Conservation (phyloP, 176 grass and related monocot genomes). For the Juncus effusus region DNA sequence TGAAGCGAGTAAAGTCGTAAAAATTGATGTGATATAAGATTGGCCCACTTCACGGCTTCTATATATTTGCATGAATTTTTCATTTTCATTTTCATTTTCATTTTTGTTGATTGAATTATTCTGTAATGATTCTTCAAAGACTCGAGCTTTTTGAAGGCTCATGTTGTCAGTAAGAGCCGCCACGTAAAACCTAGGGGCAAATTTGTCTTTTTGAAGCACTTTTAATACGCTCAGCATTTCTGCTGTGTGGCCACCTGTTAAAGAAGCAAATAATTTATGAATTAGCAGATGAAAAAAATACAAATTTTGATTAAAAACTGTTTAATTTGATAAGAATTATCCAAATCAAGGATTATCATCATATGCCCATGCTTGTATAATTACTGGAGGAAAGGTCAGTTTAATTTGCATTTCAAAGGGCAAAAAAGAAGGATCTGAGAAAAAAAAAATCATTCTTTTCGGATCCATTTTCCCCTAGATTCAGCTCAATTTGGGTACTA, state of each 20-base stretch:
- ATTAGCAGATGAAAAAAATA: conserved; percentile 4
- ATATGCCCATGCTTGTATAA: background rate
- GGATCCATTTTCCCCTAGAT: background rate
- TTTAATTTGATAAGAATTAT: background rate
- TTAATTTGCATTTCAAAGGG: conserved; percentile 16
- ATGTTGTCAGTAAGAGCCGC: conserved; percentile 89
- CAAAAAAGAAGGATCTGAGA: too few relatives aligned
- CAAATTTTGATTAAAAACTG: background rate
- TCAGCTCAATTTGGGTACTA: background rate
- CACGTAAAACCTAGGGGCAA: conserved; percentile 68
- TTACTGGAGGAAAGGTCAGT: background rate
- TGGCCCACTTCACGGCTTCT: conserved; percentile 95
- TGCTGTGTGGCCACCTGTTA: conserved; percentile 75
- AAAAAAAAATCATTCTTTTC: background rate
- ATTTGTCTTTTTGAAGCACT: conserved; percentile 67
- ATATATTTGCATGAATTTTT: conserved; percentile 79
- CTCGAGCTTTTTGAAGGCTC: conserved; percentile 82
- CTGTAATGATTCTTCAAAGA: conserved; percentile 65
- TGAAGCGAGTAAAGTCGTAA: conserved; percentile 68
- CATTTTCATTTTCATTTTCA: conserved; percentile 27
- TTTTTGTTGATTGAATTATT: conserved; percentile 29
- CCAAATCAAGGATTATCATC: background rate
- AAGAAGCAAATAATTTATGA: conserved; percentile 1
- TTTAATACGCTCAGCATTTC: conserved; percentile 90
- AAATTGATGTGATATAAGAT: conserved; percentile 79